Evolutionary conservation across 2,329 filamentous ascomycete species (phyloP).

Genomic region (Hortaea werneckii): DNA sequence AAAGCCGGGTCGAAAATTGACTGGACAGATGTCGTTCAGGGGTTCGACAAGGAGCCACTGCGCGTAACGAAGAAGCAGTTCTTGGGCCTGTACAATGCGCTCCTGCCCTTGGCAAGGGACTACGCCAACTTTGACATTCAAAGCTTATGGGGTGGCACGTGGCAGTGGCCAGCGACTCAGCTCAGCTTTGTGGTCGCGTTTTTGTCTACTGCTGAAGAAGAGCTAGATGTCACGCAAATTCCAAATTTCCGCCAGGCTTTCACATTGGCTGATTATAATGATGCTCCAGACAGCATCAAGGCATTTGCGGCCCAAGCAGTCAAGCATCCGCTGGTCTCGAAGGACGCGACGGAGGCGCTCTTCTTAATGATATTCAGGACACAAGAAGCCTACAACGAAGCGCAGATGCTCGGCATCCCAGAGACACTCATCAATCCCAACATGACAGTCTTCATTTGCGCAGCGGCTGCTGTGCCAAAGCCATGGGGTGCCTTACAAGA

Average conservation of each 20-base stretch:
- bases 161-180: constrained; percentile 79
- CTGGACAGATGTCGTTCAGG: constrained; percentile 61
- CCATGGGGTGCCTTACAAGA: constrained; percentile 67
- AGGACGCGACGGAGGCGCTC: constrained; percentile 64
- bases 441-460: constrained; percentile 68
- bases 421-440: constrained; percentile 59
- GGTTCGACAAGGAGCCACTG: constrained; percentile 71
- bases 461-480: constrained; percentile 65
- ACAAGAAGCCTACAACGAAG: constrained; percentile 45
- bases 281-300: constrained; percentile 49
- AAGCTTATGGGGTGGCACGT: constrained; percentile 74
- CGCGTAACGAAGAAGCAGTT: constrained; percentile 73
- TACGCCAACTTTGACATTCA: constrained; percentile 69
- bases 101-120: constrained; percentile 60
- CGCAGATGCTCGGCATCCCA: constrained; percentile 48
- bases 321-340: constrained; percentile 78
- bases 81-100: constrained; percentile 64
- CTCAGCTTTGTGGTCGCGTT: constrained; percentile 90
- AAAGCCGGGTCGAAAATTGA: constrained; percentile 47
- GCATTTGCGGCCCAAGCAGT: constrained; percentile 56
- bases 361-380: constrained; percentile 53
- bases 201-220: constrained; percentile 60
- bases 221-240: constrained; percentile 76
- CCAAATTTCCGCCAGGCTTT: constrained; percentile 73
- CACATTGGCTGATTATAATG: constrained; percentile 52